Percentiles rank a stretch among this genome's conserved stretches.
Evolutionary conservation across 345 rosid genomes (phyloP).

Genomic region (Aquilaria yunnanensis): DNA sequence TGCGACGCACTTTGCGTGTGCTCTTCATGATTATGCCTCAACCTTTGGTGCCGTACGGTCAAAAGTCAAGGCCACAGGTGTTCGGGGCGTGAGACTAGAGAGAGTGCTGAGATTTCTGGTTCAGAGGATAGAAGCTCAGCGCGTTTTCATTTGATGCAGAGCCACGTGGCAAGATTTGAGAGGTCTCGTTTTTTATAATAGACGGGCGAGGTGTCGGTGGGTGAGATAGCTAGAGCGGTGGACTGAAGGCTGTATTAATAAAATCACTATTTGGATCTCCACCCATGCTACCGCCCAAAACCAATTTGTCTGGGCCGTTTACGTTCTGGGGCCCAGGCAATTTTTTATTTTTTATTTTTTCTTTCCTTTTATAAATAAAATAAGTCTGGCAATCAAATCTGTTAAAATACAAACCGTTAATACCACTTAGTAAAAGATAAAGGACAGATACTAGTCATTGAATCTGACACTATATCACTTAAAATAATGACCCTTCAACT

Average conservation of each 20-base stretch:
- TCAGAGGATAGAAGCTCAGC: constrained; percentile 1
- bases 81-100: neutral
- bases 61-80: constrained; percentile 3
- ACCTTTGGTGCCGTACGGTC: constrained; percentile 6
- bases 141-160: neutral
- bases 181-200: neutral
- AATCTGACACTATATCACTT: too few species aligned
- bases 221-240: neutral
- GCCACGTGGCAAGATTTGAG: constrained; percentile 24
- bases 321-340: neutral
- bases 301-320: constrained; percentile 3
- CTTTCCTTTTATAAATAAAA: too few species aligned
- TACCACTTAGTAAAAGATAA: too few species aligned
- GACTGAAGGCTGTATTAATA: too few species aligned
- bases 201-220: constrained; percentile 21
- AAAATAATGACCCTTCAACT: too few species aligned
- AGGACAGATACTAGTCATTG: too few species aligned
- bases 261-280: neutral
- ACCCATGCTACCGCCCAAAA: neutral
- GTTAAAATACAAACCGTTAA: too few species aligned
- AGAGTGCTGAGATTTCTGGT: neutral
- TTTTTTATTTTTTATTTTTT: too few species aligned
- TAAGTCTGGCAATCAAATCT: too few species aligned
- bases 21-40: neutral
- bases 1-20: neutral